Percentiles rank a stretch among this genome's conserved stretches.
These are phyloP conservation scores for Vitellaria paradoxa DNA, from an alignment of 179 eudicot genomes.

Conservation along the genomic window DNA sequence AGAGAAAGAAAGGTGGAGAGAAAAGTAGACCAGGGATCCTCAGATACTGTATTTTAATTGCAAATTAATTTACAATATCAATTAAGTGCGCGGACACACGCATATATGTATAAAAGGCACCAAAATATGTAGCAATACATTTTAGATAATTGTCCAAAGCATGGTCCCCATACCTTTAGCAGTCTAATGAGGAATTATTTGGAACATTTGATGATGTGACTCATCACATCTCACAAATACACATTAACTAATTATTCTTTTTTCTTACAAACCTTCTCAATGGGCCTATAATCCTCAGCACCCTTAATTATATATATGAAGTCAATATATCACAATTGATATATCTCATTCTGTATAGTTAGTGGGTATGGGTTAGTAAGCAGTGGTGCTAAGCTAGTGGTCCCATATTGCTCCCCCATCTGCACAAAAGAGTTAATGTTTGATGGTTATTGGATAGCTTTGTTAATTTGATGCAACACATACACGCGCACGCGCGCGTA, in stretches of 20 bases:
- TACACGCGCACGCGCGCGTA: too few relatives aligned
- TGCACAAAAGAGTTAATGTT: constrained; percentile 19
- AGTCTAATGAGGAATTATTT: neutral
- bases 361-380: constrained; percentile 56
- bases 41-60: neutral
- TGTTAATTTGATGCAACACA: neutral
- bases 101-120: too few relatives aligned
- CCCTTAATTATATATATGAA: neutral
- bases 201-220: neutral
- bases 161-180: neutral
- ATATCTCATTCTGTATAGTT: constrained; percentile 55
- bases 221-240: neutral
- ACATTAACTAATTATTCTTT: neutral
- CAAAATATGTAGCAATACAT: too few relatives aligned
- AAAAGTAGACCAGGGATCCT: too few relatives aligned
- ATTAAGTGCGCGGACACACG: too few relatives aligned
- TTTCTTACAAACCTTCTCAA: neutral
- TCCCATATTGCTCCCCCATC: constrained; percentile 65
- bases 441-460: neutral
- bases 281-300: too few relatives aligned
- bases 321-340: constrained; percentile 38
- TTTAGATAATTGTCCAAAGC: neutral
- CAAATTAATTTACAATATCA: neutral
- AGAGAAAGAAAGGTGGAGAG: too few relatives aligned
- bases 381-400: constrained; percentile 38